phyloP scores from a whole-genome alignment of 1,284 basidiomycete genomes.

The Melampsora larici-populina region DNA sequence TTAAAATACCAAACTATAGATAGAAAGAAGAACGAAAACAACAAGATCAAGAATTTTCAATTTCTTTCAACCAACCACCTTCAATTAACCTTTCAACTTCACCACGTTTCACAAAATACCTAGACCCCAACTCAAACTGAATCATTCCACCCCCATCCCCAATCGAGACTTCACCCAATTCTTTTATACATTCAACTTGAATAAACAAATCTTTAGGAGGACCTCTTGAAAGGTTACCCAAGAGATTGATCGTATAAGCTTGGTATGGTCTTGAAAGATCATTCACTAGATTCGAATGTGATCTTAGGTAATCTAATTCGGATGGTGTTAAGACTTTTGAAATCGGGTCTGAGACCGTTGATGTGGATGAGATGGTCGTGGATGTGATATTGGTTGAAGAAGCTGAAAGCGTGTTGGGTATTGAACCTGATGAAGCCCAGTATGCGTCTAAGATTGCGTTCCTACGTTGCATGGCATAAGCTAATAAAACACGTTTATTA shows the following conservation, averaged over 20 bases:
- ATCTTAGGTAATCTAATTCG: slow-evolving; percentile 32
- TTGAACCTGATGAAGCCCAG: slow-evolving; percentile 30
- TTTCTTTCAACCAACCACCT: slow-evolving; percentile 32
- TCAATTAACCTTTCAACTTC: slow-evolving; percentile 34
- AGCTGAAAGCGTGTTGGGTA: slow-evolving; percentile 29
- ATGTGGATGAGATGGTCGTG: background rate
- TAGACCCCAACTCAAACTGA: slow-evolving; percentile 32
- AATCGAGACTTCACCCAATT: slow-evolving; percentile 35
- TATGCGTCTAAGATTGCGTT: slow-evolving; percentile 35
- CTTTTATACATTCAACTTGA: slow-evolving; percentile 38
- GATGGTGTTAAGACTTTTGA: slow-evolving; percentile 33
- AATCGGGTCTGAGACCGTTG: slow-evolving; percentile 20
- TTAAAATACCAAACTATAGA: no score
- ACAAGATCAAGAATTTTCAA: background rate
- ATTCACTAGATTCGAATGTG: slow-evolving; percentile 35
- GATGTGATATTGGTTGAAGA: slow-evolving; percentile 29
- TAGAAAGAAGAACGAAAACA: no score
- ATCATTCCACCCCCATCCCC: slow-evolving; percentile 36
- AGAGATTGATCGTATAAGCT: slow-evolving; percentile 30
- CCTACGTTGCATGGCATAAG: slow-evolving; percentile 39
- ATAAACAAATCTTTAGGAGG: slow-evolving; percentile 30
- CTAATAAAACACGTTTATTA: slow-evolving; percentile 34
- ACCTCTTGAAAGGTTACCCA: slow-evolving; percentile 24
- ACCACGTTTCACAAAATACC: slow-evolving; percentile 33
- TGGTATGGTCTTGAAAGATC: slow-evolving; percentile 39